phyloP scores from a whole-genome alignment of 768 basidiomycete genomes.

The Antrodiella citrinella region DNA sequence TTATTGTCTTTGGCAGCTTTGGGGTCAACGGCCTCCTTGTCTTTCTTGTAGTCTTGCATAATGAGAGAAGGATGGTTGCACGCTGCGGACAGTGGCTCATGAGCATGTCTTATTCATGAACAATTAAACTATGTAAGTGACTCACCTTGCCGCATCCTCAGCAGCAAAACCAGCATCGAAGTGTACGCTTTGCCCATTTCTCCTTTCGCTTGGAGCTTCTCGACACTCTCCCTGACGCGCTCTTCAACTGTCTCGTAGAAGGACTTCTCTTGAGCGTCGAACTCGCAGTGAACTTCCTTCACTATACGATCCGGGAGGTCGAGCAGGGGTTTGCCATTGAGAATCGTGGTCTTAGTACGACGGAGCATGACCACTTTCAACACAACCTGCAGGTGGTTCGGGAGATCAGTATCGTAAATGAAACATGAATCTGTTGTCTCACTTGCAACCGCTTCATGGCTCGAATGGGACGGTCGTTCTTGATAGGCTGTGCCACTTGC shows the following conservation, averaged over 20 bases:
- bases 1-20: constrained; percentile 44
- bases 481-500: constrained; percentile 75
- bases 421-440: constrained; percentile 5
- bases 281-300: constrained; percentile 65
- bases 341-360: constrained; percentile 61
- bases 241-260: constrained; percentile 66
- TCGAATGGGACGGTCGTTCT: constrained; percentile 48
- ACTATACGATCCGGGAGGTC: constrained; percentile 71
- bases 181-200: constrained; percentile 56
- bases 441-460: constrained; percentile 87
- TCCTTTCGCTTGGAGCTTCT: constrained; percentile 51
- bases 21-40: constrained; percentile 71
- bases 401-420: background rate
- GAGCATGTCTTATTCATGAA: background rate
- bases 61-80: constrained; percentile 88
- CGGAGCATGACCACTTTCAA: constrained; percentile 85
- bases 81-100: constrained; percentile 35
- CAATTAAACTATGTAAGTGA: constrained; percentile 4
- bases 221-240: constrained; percentile 30
- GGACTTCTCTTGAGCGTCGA: constrained; percentile 64
- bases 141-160: constrained; percentile 85
- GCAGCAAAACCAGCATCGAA: constrained; percentile 57
- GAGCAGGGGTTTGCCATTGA: constrained; percentile 79
- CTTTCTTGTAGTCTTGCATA: constrained; percentile 63
- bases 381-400: constrained; percentile 45